Evolutionary conservation across 768 basidiomycete species (phyloP), one percentile per base, ranked within the genome.

Genomic region (Lactarius evosmus): DNA sequence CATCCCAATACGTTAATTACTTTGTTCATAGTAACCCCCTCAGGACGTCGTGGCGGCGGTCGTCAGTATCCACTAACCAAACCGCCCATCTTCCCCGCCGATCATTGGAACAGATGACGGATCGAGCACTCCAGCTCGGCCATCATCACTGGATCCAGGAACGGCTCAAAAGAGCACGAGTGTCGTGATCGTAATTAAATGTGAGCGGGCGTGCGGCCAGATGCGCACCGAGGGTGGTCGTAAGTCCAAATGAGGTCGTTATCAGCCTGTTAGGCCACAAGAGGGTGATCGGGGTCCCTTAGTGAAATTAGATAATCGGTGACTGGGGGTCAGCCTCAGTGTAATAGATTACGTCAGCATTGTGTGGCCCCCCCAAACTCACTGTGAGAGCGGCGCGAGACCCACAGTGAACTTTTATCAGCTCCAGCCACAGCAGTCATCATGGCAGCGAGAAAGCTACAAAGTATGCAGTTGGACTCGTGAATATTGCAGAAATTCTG

Each of bases 391-490:
- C n/a, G n/a, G 61, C 17, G 58, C 32, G 17, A 16, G 34, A 25
- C 44, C 3, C 19, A 34, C 36, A 32, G 64, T 56, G 60, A 50
- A 55, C 61, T 54, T 62, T 63, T 58, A 53, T 60, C 46, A 52
- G 6, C 59, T 33, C 32, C 44, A 67, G 29, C 69, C 61, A 44
- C 38, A 53, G 67, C 67, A 49, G 1, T 22, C 73, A 77, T 74
- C 75, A 95, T 95, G 93, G 93, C 93, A 67, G 91, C 91, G 71
- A 78, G 93, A 76, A 95, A 95, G 79, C 83, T 95, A 66, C 93
- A 95, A 82, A 87, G 93, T 93, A 64, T 67, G 71, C 63, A 9
- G 41, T n/a, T 44, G 27, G 52, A 19, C 9, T 51, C 7, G 14
- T 44, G 19, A 46, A 14, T 25, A 0, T 3, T 38, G 32, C 8